A percentile compares a stretch with the other conserved stretches of the same genome.
Conservation (phyloP, 176 grass and related monocot species). For the Phoenix roebelenii region DNA sequence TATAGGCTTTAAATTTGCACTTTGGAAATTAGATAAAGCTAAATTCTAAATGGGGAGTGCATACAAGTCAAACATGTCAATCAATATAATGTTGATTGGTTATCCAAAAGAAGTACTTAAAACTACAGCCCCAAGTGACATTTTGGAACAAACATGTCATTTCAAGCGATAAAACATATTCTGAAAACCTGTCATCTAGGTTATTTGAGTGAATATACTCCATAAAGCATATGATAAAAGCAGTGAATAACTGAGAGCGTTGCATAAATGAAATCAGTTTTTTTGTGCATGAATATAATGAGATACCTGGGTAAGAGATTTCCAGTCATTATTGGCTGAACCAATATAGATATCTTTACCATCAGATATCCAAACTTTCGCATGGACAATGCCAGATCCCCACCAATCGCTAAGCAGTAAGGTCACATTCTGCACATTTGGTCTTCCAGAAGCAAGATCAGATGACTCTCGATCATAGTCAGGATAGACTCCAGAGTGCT, state of each 20-base stretch:
- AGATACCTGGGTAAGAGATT: constrained; percentile 87
- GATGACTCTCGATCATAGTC: constrained; percentile 76
- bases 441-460: constrained; percentile 60
- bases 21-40: no score
- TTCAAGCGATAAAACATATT: no score
- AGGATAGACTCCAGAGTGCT: constrained; percentile 76
- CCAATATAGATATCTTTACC: constrained; percentile 76
- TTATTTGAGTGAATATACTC: neutral
- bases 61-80: no score
- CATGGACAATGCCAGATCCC: constrained; percentile 78
- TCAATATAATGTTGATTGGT: no score
- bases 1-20: no score
- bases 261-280: no score
- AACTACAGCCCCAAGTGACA: no score
- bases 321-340: constrained; percentile 97
- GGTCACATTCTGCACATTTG: constrained; percentile 84
- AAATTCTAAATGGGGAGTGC: no score
- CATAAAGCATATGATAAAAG: neutral
- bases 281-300: no score
- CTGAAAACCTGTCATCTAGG: no score
- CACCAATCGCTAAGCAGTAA: constrained; percentile 74
- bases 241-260: neutral
- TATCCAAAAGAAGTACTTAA: no score
- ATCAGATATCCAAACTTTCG: constrained; percentile 96
- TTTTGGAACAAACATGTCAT: no score